Base-by-base conservation (phyloP, 1,284 basidiomycete genomes). In the Coriolopsis trogii region DNA sequence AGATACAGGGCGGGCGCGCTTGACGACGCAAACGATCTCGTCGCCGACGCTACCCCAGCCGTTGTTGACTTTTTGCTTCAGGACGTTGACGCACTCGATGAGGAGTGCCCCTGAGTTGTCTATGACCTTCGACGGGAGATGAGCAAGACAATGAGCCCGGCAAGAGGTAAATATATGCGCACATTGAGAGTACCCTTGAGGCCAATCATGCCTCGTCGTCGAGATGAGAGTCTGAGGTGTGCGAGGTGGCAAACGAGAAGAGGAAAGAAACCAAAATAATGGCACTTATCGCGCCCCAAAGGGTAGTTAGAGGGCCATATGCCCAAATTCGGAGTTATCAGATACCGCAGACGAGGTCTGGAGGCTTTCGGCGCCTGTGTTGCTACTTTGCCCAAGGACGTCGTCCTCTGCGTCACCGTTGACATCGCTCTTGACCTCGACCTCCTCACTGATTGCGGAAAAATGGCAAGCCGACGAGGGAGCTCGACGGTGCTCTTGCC, bases 91-190 rank as follows among this genome's bases (percentile, higher is more conserved):
- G 66, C 95, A 97, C 77, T 98, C 96, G 34, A 96, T 90, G 53
- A 97, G 77, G 57, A 98, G 79, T 2, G 93, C 96, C 50, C 96
- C 96, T n/a, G 96, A 96, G 75, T 99, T 99, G 81, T 98, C 96
- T 70, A 98, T 97, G 63, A 95, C 89, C 91, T 95, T 64, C 33
- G 26, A 30, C 9, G 3, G 24, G 7, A 18, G 37, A 21, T 29
- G 41, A 46, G 26, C 20, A 21, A 46, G 6, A 30, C 1, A 15
- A 12, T 5, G n/a, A 30, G 39, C 6, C n/a, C n/a, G n/a, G n/a
- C n/a, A 13, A 34, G 21, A 47, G 47, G 16, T 42, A 52, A 6
- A 34, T 38, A 2, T 6, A 29, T 6, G 72, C 82, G 51, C 62
- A 90, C 91, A 73, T 91, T 93, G 61, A 96, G 81, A 0, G 87